These are phyloP conservation scores for Rutstroemia sp. DNA, from an alignment of 2,329 filamentous ascomycete species.

Conservation along the genomic window DNA sequence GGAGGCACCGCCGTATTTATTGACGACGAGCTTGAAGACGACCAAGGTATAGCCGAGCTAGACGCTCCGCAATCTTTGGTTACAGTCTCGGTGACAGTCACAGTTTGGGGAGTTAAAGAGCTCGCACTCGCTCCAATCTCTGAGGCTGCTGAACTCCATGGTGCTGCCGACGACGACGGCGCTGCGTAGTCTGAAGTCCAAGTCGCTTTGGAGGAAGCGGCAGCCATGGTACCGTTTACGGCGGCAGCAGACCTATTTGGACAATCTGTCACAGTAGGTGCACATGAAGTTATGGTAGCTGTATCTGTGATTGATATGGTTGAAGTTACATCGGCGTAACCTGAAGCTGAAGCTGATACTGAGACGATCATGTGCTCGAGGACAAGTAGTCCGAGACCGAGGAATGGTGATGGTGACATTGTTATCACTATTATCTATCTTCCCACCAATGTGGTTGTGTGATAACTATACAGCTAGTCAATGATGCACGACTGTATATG, in stretches of 20 bases:
- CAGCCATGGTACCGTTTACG: not conserved
- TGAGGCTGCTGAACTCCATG: not conserved
- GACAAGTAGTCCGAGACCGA: not conserved
- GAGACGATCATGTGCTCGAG: not conserved
- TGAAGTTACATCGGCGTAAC: not conserved
- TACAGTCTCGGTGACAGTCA: slow-evolving; percentile 1
- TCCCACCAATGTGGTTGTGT: too few relatives aligned
- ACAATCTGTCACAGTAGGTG: slow-evolving; percentile 3
- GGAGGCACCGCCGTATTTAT: not conserved
- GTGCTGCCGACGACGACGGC: not conserved
- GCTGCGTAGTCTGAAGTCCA: not conserved
- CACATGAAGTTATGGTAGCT: slow-evolving; percentile 2
- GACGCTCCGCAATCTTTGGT: not conserved
- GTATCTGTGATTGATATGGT: slow-evolving; percentile 1
- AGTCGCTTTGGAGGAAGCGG: not conserved
- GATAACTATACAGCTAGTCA: not conserved
- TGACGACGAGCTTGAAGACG: not conserved
- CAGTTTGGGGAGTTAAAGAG: not conserved
- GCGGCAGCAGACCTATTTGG: not conserved
- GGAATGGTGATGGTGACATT: not conserved
- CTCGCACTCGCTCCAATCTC: not conserved
- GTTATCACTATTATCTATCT: not conserved
- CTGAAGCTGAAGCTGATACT: not conserved
- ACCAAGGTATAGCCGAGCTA: not conserved
- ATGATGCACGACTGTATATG: not conserved